Base-by-base conservation (phyloP, 2,329 filamentous ascomycete genomes). In the Clarireedia homoeocarpa region DNA sequence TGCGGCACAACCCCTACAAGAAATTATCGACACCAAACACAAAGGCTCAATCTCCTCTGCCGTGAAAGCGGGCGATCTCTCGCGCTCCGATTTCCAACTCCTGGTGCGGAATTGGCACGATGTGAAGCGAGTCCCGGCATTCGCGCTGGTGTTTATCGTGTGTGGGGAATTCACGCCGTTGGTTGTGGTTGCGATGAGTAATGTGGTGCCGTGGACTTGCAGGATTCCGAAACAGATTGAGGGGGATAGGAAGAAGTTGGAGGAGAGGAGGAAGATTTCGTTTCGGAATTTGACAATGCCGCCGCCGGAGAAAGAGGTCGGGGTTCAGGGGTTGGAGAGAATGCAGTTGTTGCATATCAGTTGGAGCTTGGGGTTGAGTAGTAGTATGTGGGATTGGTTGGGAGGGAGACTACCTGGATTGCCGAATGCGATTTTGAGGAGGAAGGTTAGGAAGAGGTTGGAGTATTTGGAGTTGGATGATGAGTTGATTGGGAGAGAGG, bases 81-180 rank as follows among this genome's bases (percentile, higher is more conserved):
- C 82, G 3, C 81, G 91, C 40, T 78, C 83, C 1, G 81, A 89
- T 59, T 86, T 85, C 72, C 84, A 91, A 62, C 78, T 95, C 2
- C 71, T 87, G 51, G 74, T 74, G 58, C 81, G 92, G 57, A 85
- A 84, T 44, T 74, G 76, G 44, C 80, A 87, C 65, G 94, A 97
- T 70, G 73, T 89, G 47, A 74, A 82, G n/a, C 84, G 90, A 24
- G 76, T 96, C 52, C 89, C 91, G 0, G 71, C 88, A 1, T 96
- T 99, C 69, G 84, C 76, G 0, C 59, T 95, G 3, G 74, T 96
- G 50, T 77, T 96, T 6, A 65, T 92, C 1, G 60, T 95, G 15
- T 89, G 88, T 68, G 92, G 91, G 26, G 92, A 97, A 72, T 86
- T 95, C 72, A 89, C 91, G 1, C 90, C 91, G 0, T 67, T 97